Evolutionary conservation across 768 basidiomycete genomes (phyloP).

Genomic region (Suillus occidentalis): DNA sequence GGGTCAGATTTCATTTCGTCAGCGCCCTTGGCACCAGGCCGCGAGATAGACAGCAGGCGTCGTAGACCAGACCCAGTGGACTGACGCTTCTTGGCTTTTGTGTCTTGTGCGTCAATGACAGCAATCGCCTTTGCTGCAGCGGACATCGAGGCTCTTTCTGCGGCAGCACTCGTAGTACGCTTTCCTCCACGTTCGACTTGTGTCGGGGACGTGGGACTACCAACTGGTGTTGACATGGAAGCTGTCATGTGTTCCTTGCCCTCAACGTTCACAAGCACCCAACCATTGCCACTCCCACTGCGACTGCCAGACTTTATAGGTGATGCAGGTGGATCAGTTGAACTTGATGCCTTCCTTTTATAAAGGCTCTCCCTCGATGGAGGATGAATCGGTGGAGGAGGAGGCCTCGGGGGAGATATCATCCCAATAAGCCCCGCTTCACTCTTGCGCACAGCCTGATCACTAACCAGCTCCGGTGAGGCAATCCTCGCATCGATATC

Average conservation of each 20-base stretch:
- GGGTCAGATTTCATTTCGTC: constrained; percentile 28
- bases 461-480: constrained; percentile 51
- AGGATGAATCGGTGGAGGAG: constrained; percentile 24
- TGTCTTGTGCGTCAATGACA: constrained; percentile 55
- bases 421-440: constrained; percentile 62
- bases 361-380: constrained; percentile 27
- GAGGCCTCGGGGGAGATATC: constrained; percentile 36
- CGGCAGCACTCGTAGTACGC: constrained; percentile 15
- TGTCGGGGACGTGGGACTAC: constrained; percentile 27
- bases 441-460: constrained; percentile 53
- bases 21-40: constrained; percentile 27
- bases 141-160: constrained; percentile 37
- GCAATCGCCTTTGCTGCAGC: constrained; percentile 63
- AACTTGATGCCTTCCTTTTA: constrained; percentile 21
- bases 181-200: constrained; percentile 31
- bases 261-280: constrained; percentile 68
- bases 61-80: constrained; percentile 32
- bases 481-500: constrained; percentile 52
- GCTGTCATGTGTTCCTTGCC: constrained; percentile 34
- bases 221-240: constrained; percentile 23
- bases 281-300: constrained; percentile 51
- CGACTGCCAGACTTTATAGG: constrained; percentile 34
- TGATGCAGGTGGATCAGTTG: constrained; percentile 28
- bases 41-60: constrained; percentile 33
- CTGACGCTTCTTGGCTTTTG: constrained; percentile 27